Evolutionary conservation across 306 rosid species (phyloP).

Genomic region (Nissolia schottii): DNA sequence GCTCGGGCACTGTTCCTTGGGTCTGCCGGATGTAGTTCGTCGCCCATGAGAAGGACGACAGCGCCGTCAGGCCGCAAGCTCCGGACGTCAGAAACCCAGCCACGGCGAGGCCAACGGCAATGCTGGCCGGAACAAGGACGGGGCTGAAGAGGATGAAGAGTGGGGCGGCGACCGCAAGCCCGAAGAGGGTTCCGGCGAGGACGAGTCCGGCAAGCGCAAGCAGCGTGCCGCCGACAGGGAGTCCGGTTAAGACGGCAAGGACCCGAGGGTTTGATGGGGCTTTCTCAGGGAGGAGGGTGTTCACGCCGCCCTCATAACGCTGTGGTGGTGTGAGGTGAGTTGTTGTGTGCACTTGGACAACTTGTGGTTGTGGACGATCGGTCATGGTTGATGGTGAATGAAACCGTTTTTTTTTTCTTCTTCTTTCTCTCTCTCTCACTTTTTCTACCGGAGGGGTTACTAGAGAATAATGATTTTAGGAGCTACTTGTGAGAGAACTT

Average conservation of each 20-base stretch:
- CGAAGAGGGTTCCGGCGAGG: constrained; percentile 53
- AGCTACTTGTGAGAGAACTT: too few species aligned
- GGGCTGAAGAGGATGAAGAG: constrained; percentile 77
- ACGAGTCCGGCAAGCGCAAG: constrained; percentile 55
- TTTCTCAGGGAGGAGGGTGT: neutral
- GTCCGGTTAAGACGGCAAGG: constrained; percentile 47
- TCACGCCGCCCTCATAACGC: neutral
- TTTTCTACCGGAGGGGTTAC: neutral
- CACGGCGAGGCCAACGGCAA: constrained; percentile 57
- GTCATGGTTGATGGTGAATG: constrained; percentile 34
- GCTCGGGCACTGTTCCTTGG: constrained; percentile 43
- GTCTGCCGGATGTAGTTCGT: constrained; percentile 40
- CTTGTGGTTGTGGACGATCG: constrained; percentile 59
- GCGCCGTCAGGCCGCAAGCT: constrained; percentile 64
- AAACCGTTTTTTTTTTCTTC: neutral
- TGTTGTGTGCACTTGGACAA: constrained; percentile 57
- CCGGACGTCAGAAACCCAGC: constrained; percentile 62
- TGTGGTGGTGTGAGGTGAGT: neutral
- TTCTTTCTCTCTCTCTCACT: too few species aligned
- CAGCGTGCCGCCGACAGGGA: constrained; percentile 66
- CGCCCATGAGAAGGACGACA: constrained; percentile 72
- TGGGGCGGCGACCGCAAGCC: constrained; percentile 50
- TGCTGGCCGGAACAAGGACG: constrained; percentile 69
- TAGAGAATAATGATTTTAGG: constrained; percentile 16
- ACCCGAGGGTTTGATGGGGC: constrained; percentile 53